Base-by-base conservation (phyloP, 345 rosid genomes). In the Kernera saxatilis region DNA sequence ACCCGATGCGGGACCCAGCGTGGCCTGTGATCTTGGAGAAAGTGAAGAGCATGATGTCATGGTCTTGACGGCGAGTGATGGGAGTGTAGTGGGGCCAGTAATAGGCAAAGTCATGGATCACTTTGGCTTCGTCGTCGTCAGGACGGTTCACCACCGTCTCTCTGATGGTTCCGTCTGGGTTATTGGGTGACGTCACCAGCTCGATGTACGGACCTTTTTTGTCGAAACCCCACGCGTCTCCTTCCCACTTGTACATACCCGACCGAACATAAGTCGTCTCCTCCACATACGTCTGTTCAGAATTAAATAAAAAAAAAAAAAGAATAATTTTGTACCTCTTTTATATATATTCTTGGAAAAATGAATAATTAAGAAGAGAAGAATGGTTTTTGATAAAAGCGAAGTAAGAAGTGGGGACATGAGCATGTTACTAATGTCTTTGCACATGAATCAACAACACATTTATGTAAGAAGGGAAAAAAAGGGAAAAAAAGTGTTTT, bases 1-100 rank as follows among this genome's bases (percentile, higher is more conserved):
- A 93, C 98, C 98, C 98, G 30, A 93, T 87, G 33, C 98, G 86
- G 32, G 98, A 80, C 43, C 98, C 97, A 13, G 97, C 98, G 64
- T 93, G 97, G 14, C 98, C 98, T 0, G 93, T 86, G 88, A 86
- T 65, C 73, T 93, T 93, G 74, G 98, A 91, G 77, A 93, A 76
- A 50, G 98, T 93, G 66, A 93, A 93, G 11, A 93, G 83, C 97
- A 91, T 91, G 29, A 87, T 79, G 66, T 87, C 91, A 63, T 89
- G 75, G 45, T 87, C 91, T 9, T 86, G 89, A 44, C 77, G 78
- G 14, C 15, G 65, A 64, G 91, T 85, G 60, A 91, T 89, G 18
- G 96, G 86, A 0, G 96, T 79, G 83, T 85, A 86, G 3, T 91
- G 96, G 22, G 98, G 97, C 98, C 97, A 91, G 66, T 87, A 89